These are phyloP conservation scores for Colletotrichum orbiculare DNA, from an alignment of 2,329 filamentous ascomycete genomes.

Conservation along the genomic window DNA sequence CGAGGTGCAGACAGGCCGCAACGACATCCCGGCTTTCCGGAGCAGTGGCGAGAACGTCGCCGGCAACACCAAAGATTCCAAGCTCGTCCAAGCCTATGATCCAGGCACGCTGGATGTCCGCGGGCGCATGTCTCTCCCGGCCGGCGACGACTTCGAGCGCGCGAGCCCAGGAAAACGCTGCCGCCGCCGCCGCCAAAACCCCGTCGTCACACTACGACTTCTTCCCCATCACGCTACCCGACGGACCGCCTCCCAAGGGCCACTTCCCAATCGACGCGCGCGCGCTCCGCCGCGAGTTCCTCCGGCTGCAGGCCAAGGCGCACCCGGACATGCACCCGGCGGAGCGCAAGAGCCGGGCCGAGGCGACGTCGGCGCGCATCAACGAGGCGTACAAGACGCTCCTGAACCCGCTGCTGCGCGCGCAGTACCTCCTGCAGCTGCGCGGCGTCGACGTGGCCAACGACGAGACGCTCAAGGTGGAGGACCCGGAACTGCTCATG, in stretches of 20 bases:
- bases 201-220: conserved; percentile 81
- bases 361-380: conserved; percentile 83
- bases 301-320: conserved; percentile 80
- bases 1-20: conserved; percentile 46
- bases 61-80: conserved; percentile 7
- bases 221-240: conserved; percentile 83
- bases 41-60: conserved; percentile 25
- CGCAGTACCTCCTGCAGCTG: conserved; percentile 86
- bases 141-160: conserved; percentile 20
- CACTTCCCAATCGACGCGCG: conserved; percentile 79
- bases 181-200: conserved; percentile 8
- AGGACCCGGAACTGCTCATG: conserved; percentile 77
- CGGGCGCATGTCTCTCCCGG: conserved; percentile 3
- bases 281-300: conserved; percentile 84
- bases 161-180: conserved; percentile 7
- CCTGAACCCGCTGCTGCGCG: conserved; percentile 78
- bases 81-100: not conserved
- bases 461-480: conserved; percentile 79
- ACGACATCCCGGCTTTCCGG: conserved; percentile 37
- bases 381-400: conserved; percentile 95
- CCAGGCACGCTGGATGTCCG: conserved; percentile 32
- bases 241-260: conserved; percentile 80
- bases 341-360: conserved; percentile 69
- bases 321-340: conserved; percentile 77
- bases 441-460: conserved; percentile 81